These are phyloP conservation scores for Pulveroboletus sp. DNA, from an alignment of 768 basidiomycete genomes.

Conservation along the genomic window DNA sequence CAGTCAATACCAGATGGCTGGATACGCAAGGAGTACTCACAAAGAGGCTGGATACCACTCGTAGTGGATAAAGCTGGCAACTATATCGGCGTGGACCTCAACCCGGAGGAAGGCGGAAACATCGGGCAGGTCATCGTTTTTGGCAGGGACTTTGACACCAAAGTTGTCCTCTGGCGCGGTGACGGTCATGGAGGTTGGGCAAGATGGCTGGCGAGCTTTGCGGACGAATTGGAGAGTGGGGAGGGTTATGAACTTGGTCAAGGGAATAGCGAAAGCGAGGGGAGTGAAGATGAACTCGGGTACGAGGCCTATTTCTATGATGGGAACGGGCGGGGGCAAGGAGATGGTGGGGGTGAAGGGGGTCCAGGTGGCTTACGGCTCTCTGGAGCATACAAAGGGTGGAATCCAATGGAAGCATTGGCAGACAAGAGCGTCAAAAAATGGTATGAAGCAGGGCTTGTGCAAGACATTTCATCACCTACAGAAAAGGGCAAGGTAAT, in stretches of 20 bases:
- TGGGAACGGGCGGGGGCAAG: conserved; percentile 69
- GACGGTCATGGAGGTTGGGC: conserved; percentile 94
- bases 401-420: conserved; percentile 91
- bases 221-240: conserved; percentile 86
- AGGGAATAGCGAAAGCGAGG: conserved; percentile 54
- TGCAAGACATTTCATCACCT: conserved; percentile 44
- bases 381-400: conserved; percentile 84
- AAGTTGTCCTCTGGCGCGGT: conserved; percentile 91
- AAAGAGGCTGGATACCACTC: conserved; percentile 95
- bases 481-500: conserved; percentile 47
- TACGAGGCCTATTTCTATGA: conserved; percentile 87
- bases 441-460: conserved; percentile 79
- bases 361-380: conserved; percentile 69
- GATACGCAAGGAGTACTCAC: conserved; percentile 87
- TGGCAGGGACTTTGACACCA: conserved; percentile 98
- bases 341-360: conserved; percentile 73
- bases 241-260: conserved; percentile 81
- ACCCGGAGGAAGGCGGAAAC: conserved; percentile 70
- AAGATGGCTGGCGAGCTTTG: conserved; percentile 86
- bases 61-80: conserved; percentile 92
- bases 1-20: conserved; percentile 84
- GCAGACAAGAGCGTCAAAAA: conserved; percentile 82
- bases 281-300: conserved; percentile 78
- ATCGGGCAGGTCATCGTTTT: conserved; percentile 96
- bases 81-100: conserved; percentile 93